Conservation (phyloP, 139 green algal genomes). For the Chlamydomonas applanata region DNA sequence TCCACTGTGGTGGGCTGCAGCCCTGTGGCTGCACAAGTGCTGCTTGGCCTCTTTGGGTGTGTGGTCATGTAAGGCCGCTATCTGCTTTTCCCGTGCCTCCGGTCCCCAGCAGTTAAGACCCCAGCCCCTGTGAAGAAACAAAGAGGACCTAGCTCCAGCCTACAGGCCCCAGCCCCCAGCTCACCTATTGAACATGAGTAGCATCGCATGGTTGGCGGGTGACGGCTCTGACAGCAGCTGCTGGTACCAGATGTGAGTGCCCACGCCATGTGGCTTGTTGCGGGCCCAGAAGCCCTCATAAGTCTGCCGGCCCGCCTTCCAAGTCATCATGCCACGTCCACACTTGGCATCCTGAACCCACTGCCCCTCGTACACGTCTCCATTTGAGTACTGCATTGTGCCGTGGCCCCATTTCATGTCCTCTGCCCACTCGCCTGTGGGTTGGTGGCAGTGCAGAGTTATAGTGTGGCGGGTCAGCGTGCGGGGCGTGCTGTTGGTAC, state of each 20-base stretch:
- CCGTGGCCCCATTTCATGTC: conserved; percentile 63
- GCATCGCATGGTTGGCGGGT: conserved; percentile 45
- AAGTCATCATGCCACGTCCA: conserved; percentile 54
- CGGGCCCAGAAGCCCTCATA: conserved; percentile 58
- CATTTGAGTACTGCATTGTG: conserved; percentile 55
- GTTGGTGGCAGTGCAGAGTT: no score
- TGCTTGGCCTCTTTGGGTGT: no score
- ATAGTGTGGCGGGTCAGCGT: no score
- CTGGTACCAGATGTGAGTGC: conserved; percentile 59
- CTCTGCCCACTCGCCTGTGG: conserved; percentile 54
- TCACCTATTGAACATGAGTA: conserved; percentile 71
- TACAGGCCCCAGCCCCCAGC: no score
- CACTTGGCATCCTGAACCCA: conserved; percentile 51
- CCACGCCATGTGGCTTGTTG: conserved; percentile 55
- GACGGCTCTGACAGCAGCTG: conserved; percentile 18
- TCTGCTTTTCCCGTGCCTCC: no score
- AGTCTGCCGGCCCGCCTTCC: conserved; percentile 38
- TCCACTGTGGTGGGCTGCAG: no score
- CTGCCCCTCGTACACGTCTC: conserved; percentile 56
- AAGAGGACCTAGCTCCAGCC: background rate
- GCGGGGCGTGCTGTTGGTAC: no score
- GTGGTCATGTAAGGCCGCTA: no score
- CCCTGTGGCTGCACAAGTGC: no score
- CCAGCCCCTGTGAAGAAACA: no score
- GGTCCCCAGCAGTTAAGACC: no score